A percentile compares a stretch with the other conserved stretches of the same genome.
These are phyloP conservation scores for Pyrenopolyporus hunteri DNA, from an alignment of 495 filamentous ascomycete species.

Conservation along the genomic window DNA sequence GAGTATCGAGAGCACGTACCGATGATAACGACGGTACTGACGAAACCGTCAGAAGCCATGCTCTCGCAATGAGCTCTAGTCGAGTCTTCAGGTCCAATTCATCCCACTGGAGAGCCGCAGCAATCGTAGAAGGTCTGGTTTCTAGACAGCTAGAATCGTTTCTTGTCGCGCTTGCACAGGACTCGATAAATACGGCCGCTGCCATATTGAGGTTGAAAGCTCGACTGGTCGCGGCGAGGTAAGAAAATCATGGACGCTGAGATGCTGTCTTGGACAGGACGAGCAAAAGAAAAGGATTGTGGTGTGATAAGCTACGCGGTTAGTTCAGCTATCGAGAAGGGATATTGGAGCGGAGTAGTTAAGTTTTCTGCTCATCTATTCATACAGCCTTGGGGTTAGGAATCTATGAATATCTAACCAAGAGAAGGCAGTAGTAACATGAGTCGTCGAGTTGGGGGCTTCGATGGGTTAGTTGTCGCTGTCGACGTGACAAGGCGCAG, in stretches of 20 bases:
- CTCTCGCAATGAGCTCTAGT: constrained; percentile 44
- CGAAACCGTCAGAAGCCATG: constrained; percentile 43
- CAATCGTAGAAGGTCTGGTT: constrained; percentile 37
- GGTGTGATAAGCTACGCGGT: constrained; percentile 15
- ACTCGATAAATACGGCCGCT: constrained; percentile 45
- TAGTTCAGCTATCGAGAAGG: constrained; percentile 11
- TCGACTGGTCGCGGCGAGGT: constrained; percentile 44
- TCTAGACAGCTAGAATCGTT: constrained; percentile 33
- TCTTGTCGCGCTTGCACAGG: constrained; percentile 43
- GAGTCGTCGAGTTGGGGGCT: constrained; percentile 17
- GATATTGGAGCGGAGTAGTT: background rate
- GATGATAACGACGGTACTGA: constrained; percentile 27
- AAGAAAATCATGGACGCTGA: constrained; percentile 53
- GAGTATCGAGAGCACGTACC: constrained; percentile 30
- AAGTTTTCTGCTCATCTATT: constrained; percentile 24
- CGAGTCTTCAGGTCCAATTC: constrained; percentile 47
- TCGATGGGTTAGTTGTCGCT: constrained; percentile 22
- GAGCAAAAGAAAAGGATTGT: background rate
- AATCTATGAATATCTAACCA: constrained; percentile 26
- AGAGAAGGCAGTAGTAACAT: constrained; percentile 1
- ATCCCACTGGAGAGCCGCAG: constrained; percentile 43
- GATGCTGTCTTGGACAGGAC: constrained; percentile 32
- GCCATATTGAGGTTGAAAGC: constrained; percentile 53
- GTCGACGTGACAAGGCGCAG: constrained; percentile 11
- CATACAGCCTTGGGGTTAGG: constrained; percentile 17